Conservation (phyloP, 2,329 filamentous ascomycete genomes). For the Talaromyces sp. region DNA sequence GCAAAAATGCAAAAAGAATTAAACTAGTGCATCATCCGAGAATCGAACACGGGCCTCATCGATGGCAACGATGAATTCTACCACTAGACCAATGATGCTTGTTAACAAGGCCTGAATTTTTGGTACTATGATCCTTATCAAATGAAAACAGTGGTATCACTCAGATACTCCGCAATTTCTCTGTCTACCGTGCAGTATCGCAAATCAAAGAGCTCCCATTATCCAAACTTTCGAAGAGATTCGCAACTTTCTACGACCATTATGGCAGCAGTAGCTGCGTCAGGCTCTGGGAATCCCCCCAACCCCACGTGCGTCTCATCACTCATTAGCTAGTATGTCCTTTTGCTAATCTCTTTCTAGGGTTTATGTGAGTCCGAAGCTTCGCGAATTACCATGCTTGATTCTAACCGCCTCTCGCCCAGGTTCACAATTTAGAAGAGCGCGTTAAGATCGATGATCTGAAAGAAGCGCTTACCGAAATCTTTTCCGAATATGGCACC, state of each 20-base stretch:
- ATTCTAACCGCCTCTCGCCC: constrained; percentile 11
- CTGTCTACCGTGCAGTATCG: background rate
- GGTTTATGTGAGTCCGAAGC: constrained; percentile 38
- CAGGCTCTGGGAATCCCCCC: constrained; percentile 31
- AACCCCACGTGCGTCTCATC: constrained; percentile 39
- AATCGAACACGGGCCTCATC: constrained; percentile 48
- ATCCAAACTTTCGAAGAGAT: background rate
- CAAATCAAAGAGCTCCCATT: background rate
- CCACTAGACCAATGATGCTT: constrained; percentile 46
- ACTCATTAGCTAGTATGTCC: background rate
- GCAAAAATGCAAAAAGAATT: constrained; percentile 18
- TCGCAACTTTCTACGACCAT: background rate
- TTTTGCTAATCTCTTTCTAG: constrained; percentile 23
- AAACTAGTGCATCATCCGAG: constrained; percentile 42
- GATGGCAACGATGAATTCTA: constrained; percentile 48
- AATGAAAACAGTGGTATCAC: background rate
- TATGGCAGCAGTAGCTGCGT: constrained; percentile 37
- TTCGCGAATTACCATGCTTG: constrained; percentile 16
- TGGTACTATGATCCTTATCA: too few relatives aligned
- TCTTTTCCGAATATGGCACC: constrained; percentile 86
- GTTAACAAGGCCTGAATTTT: background rate
- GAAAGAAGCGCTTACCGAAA: constrained; percentile 66
- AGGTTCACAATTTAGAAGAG: constrained; percentile 84
- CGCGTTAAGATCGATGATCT: constrained; percentile 77
- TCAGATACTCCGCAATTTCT: constrained; percentile 4